Conservation (phyloP, 2,329 filamentous ascomycete species). For the Phialophora verrucosa region DNA sequence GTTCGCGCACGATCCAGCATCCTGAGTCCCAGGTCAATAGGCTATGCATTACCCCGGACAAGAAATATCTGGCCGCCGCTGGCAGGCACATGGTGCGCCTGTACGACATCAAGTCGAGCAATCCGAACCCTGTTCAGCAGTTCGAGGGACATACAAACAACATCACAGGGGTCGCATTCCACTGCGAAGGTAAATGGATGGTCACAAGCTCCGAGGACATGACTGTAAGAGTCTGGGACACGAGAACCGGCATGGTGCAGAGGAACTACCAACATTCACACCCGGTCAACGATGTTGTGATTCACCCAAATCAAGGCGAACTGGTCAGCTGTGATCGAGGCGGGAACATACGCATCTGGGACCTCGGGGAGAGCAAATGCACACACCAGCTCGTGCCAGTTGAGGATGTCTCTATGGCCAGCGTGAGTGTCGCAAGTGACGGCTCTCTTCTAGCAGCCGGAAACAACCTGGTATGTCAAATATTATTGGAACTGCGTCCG, state of each 20-base stretch:
- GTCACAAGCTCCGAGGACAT: slow-evolving; percentile 96
- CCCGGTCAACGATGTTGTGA: slow-evolving; percentile 97
- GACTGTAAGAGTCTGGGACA: slow-evolving; percentile 97
- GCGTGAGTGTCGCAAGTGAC: slow-evolving; percentile 94
- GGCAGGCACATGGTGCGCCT: slow-evolving; percentile 90
- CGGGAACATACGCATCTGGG: slow-evolving; percentile 94
- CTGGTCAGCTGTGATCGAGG: slow-evolving; percentile 94
- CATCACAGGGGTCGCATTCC: slow-evolving; percentile 94
- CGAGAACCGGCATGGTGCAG: slow-evolving; percentile 81
- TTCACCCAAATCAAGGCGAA: slow-evolving; percentile 97
- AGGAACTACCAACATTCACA: slow-evolving; percentile 89
- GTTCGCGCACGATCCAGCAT: slow-evolving; percentile 96
- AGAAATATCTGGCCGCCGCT: slow-evolving; percentile 86
- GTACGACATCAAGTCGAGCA: slow-evolving; percentile 98
- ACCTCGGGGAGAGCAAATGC: slow-evolving; percentile 95
- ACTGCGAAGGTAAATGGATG: slow-evolving; percentile 99
- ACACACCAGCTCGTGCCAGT: slow-evolving; percentile 95
- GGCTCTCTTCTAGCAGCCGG: slow-evolving; percentile 91
- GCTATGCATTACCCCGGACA: slow-evolving; percentile 97
- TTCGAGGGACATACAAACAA: slow-evolving; percentile 97
- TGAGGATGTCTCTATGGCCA: slow-evolving; percentile 90
- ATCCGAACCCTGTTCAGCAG: slow-evolving; percentile 87
- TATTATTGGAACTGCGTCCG: too few relatives aligned
- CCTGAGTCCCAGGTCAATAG: slow-evolving; percentile 98
- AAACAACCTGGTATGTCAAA: slow-evolving; percentile 74